Percentiles rank a stretch among this genome's conserved stretches.
These are phyloP conservation scores for Chaetothyriales sp. DNA, from an alignment of 2,329 filamentous ascomycete genomes.

Conservation along the genomic window DNA sequence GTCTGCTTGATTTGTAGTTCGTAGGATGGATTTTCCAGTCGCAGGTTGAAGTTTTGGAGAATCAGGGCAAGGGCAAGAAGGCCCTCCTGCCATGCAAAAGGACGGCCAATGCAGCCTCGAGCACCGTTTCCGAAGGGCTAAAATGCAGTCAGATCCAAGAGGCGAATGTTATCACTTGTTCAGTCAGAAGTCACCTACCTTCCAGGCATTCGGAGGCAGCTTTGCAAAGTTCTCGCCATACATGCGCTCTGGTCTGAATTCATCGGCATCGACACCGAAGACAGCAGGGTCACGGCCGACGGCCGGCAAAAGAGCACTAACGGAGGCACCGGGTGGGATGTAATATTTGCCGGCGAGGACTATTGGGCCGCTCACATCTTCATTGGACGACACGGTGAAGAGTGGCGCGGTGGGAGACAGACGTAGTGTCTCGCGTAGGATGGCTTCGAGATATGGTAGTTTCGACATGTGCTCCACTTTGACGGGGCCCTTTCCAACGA, in stretches of 20 bases:
- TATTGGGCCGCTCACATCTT: slow-evolving; percentile 7
- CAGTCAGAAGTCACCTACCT: slow-evolving; percentile 24
- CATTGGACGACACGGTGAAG: slow-evolving; percentile 39
- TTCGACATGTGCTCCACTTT: slow-evolving; percentile 46
- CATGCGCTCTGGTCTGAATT: slow-evolving; percentile 61
- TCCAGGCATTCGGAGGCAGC: slow-evolving; percentile 51
- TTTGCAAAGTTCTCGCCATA: slow-evolving; percentile 54
- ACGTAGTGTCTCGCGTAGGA: slow-evolving; percentile 53
- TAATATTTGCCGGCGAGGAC: slow-evolving; percentile 46
- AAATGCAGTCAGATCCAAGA: slow-evolving; percentile 19
- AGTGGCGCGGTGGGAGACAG: slow-evolving; percentile 47
- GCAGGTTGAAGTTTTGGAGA: slow-evolving; percentile 59
- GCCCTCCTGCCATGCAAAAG: slow-evolving; percentile 63
- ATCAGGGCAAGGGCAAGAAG: slow-evolving; percentile 49
- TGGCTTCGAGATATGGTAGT: slow-evolving; percentile 52
- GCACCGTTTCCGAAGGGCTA: slow-evolving; percentile 59
- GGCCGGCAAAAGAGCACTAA: slow-evolving; percentile 39
- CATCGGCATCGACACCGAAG: slow-evolving; percentile 50
- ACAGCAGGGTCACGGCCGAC: slow-evolving; percentile 50
- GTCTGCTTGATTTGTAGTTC: slow-evolving; percentile 27
- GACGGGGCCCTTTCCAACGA: slow-evolving; percentile 42
- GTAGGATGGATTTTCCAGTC: slow-evolving; percentile 43
- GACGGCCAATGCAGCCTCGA: slow-evolving; percentile 57
- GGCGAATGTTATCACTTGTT: slow-evolving; percentile 4
- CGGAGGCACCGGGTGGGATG: slow-evolving; percentile 38